Conservation (phyloP, 192 early-diverging fungal genomes). For the Backusella circina region DNA sequence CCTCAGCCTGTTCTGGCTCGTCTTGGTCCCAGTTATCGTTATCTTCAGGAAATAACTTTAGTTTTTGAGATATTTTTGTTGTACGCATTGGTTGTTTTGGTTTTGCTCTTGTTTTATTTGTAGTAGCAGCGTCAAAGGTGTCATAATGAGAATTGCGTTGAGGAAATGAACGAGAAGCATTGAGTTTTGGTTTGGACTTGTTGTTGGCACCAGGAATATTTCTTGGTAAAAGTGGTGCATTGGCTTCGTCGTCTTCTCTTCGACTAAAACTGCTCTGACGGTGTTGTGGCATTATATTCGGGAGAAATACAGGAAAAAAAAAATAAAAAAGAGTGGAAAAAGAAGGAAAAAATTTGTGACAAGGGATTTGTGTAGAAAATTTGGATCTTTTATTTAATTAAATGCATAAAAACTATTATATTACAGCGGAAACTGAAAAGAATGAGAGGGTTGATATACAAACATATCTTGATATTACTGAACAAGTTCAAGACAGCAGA, state of each 20-base stretch:
- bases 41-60: slow-evolving; percentile 74
- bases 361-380: background rate
- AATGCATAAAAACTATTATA: background rate
- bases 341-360: background rate
- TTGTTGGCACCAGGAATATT: background rate
- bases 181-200: background rate
- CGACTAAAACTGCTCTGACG: background rate
- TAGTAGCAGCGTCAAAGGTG: background rate
- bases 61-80: slow-evolving; percentile 91
- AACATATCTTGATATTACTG: no score
- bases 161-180: slow-evolving; percentile 8
- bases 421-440: background rate
- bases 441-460: no score
- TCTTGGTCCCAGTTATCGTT: slow-evolving; percentile 48
- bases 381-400: background rate
- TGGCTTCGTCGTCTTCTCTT: slow-evolving; percentile 7
- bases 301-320: background rate
- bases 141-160: background rate
- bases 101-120: slow-evolving; percentile 24
- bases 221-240: background rate
- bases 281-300: slow-evolving; percentile 3
- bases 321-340: background rate
- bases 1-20: slow-evolving; percentile 49
- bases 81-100: slow-evolving; percentile 76
- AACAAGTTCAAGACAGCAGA: no score